phyloP scores from a whole-genome alignment of 1,284 basidiomycete species.

The Heterobasidion parviporum region DNA sequence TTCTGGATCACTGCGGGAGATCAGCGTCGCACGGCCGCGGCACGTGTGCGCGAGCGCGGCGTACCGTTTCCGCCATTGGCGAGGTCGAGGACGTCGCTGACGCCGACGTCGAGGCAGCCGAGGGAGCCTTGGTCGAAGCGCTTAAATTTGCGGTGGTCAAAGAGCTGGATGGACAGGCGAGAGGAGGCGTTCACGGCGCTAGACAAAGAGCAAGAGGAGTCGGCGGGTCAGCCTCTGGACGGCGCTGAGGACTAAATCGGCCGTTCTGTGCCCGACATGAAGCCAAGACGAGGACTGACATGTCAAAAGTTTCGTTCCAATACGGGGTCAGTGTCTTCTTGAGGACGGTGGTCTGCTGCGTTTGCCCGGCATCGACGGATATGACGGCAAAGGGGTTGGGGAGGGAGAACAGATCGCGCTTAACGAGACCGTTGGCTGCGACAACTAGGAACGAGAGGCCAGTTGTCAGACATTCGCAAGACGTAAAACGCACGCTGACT shows the following conservation, averaged over 20 bases:
- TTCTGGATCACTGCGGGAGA: neutral
- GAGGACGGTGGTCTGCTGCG: conserved; percentile 81
- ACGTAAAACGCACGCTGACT: conserved; percentile 4
- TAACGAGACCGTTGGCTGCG: conserved; percentile 81
- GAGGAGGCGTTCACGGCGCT: conserved; percentile 83
- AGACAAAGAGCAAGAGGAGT: conserved; percentile 3
- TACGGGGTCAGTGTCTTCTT: conserved; percentile 83
- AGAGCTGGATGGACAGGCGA: conserved; percentile 89
- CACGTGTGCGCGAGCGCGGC: conserved; percentile 9
- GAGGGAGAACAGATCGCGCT: conserved; percentile 86
- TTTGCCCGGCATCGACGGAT: conserved; percentile 94
- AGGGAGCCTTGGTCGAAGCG: conserved; percentile 92
- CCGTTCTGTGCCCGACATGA: too few relatives aligned
- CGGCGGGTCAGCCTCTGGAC: neutral
- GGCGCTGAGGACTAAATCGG: too few relatives aligned
- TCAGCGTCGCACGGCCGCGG: neutral
- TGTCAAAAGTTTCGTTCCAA: conserved; percentile 93
- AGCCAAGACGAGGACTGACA: conserved; percentile 40
- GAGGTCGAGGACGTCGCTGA: conserved; percentile 76
- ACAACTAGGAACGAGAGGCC: conserved; percentile 49
- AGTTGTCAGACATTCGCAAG: neutral
- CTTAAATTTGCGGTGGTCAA: conserved; percentile 97
- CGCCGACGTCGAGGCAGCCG: conserved; percentile 85
- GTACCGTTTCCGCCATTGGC: conserved; percentile 73
- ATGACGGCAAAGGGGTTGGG: conserved; percentile 97